A percentile compares a stretch with the other conserved stretches of the same genome.
phyloP scores from a whole-genome alignment of 2,329 filamentous ascomycete species.

The Claviceps digitariae region DNA sequence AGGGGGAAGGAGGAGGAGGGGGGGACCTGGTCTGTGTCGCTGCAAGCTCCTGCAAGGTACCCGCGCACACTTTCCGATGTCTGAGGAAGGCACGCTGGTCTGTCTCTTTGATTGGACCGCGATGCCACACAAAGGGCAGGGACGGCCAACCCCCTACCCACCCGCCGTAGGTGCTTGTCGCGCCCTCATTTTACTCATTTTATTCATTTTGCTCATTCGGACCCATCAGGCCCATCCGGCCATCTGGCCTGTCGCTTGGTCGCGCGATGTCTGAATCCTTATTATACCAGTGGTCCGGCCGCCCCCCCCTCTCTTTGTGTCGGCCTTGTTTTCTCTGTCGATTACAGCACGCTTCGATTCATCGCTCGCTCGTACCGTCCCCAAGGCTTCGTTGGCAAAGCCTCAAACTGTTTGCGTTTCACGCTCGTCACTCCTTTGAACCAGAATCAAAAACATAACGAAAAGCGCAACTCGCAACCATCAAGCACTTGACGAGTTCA shows the following conservation, averaged over 20 bases:
- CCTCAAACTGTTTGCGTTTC: slow-evolving; percentile 20
- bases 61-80: background rate
- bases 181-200: background rate
- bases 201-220: background rate
- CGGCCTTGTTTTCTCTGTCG: slow-evolving; percentile 7
- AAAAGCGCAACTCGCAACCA: background rate
- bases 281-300: background rate
- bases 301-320: background rate
- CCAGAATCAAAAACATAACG: background rate
- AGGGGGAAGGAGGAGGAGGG: too few species aligned
- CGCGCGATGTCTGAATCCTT: background rate
- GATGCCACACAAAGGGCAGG: background rate
- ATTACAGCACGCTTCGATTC: slow-evolving; percentile 11
- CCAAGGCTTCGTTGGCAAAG: slow-evolving; percentile 43
- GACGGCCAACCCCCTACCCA: background rate
- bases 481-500: background rate
- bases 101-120: background rate
- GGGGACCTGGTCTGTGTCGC: background rate
- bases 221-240: background rate
- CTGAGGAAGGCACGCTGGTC: background rate
- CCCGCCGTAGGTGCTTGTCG: background rate
- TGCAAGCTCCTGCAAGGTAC: background rate
- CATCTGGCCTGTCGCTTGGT: background rate
- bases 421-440: slow-evolving; percentile 7
- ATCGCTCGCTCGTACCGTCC: slow-evolving; percentile 11